Base-by-base conservation (phyloP, 371 early-diverging fungal genomes). In the Cladochytrium tenue region DNA sequence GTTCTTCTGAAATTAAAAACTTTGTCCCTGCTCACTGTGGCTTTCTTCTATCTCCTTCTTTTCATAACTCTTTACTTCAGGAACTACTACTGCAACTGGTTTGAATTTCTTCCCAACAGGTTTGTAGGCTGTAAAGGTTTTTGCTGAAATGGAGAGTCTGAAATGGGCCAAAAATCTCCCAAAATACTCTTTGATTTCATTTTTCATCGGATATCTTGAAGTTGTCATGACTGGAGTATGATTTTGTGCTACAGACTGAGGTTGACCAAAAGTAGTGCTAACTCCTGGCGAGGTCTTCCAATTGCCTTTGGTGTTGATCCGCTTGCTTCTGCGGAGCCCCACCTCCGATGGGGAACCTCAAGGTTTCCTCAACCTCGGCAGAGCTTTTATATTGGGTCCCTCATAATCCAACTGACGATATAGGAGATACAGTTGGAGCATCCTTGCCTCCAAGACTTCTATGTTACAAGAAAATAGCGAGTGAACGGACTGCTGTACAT, bases 401-500 rank as follows among this genome's bases (percentile, higher is more conserved):
- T 7, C 56, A 63, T 34, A 57, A 50, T 31, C 32, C 63, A 17
- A 30, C 26, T 23, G 74, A 69, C 58, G 67, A 69, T 30, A 26
- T 53, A 34, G n/a, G n/a, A n/a, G 64, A 62, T 15, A 32, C 62
- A 31, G 43, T 28, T 30, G 66, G 43, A 17, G 68, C 70, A 1
- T 61, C 73, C 1, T 35, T 72, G 0, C 79, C 79, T 2, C 58
- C 74, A 0, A 68, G 76, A 0, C 60, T 79, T 26, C 57, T 79
- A 0, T 63, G 63, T 43, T 79, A 66, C 64, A 76, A 76, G 33
- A n/a, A 75, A 76, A 60, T 76, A 79, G 58, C 64, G 63, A 32
- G 67, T 79, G 0, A 76, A 79, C 33, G 68, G 67, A 27, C 57
- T 31, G 4, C 59, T 79, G 31, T 74, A 70, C 60, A 4, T 55